Percentiles rank a stretch among this genome's conserved stretches.
Conservation (phyloP, 2,329 filamentous ascomycete genomes). For the Daldinia eschscholtzii region DNA sequence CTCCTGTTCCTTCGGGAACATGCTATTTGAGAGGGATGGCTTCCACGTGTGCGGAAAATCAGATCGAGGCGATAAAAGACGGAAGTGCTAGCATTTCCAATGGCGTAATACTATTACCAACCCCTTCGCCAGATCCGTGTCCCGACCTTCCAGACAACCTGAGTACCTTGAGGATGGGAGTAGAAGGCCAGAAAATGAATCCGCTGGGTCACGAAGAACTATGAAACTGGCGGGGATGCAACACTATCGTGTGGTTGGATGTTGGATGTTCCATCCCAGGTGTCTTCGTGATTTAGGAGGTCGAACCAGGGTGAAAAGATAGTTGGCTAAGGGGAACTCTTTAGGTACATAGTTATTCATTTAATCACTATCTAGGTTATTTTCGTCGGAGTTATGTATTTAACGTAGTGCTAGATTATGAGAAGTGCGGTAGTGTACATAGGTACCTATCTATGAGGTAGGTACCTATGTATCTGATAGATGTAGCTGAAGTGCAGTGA, state of each 20-base stretch:
- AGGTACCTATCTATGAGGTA: no score
- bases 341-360: no score
- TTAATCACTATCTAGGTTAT: no score
- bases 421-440: no score
- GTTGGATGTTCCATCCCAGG: not conserved
- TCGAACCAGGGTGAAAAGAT: not conserved
- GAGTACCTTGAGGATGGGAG: not conserved
- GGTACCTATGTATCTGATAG: no score
- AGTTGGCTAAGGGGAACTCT: not conserved
- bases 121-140: not conserved
- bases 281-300: not conserved
- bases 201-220: not conserved
- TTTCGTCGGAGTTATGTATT: no score
- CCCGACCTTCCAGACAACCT: not conserved
- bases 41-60: not conserved
- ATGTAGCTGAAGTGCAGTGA: no score
- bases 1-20: not conserved
- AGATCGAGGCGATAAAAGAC: slow-evolving; percentile 3
- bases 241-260: not conserved
- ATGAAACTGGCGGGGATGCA: not conserved
- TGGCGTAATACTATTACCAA: not conserved
- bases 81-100: slow-evolving; percentile 5
- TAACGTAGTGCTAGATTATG: no score
- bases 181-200: not conserved
- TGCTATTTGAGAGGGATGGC: slow-evolving; percentile 2